These are phyloP conservation scores for Rhodosporidiobolus odoratus DNA, from an alignment of 768 basidiomycete species.

Conservation along the genomic window DNA sequence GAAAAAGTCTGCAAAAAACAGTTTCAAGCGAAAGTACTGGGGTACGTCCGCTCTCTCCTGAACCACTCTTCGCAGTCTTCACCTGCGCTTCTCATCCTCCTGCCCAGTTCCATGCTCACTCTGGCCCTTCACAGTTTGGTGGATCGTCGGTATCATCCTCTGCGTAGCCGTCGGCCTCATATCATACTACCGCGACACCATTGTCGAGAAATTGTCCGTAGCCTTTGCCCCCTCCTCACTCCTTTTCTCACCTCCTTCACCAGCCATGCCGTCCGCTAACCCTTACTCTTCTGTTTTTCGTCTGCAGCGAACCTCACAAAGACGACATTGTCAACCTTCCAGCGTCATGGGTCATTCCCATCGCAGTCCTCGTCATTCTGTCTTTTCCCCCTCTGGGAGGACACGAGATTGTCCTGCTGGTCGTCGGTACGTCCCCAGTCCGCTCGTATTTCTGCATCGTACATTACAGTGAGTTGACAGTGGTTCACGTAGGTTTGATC, in stretches of 20 bases:
- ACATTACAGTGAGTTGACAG: constrained; percentile 7
- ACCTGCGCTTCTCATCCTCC: neutral
- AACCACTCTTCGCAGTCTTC: too few species aligned
- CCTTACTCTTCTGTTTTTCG: neutral
- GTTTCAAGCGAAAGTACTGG: constrained; percentile 22
- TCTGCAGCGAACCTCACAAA: constrained; percentile 31
- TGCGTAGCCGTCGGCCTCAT: constrained; percentile 12
- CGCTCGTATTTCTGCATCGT: constrained; percentile 12
- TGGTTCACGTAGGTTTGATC: constrained; percentile 28
- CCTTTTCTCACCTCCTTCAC: neutral
- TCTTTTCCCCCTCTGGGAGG: constrained; percentile 29
- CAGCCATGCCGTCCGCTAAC: neutral
- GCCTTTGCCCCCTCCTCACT: neutral
- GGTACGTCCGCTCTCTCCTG: neutral
- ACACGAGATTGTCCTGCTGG: constrained; percentile 24
- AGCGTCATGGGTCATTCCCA: constrained; percentile 27
- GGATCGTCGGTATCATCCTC: constrained; percentile 14
- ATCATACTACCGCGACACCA: constrained; percentile 23
- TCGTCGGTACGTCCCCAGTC: constrained; percentile 17
- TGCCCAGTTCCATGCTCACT: neutral
- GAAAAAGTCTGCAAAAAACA: constrained; percentile 5
- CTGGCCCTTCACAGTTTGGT: constrained; percentile 1
- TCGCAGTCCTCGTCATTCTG: constrained; percentile 24
- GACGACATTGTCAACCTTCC: constrained; percentile 14
- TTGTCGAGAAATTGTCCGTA: constrained; percentile 21